These are phyloP conservation scores for Mycena indigotica DNA, from an alignment of 768 basidiomycete species.

Conservation along the genomic window DNA sequence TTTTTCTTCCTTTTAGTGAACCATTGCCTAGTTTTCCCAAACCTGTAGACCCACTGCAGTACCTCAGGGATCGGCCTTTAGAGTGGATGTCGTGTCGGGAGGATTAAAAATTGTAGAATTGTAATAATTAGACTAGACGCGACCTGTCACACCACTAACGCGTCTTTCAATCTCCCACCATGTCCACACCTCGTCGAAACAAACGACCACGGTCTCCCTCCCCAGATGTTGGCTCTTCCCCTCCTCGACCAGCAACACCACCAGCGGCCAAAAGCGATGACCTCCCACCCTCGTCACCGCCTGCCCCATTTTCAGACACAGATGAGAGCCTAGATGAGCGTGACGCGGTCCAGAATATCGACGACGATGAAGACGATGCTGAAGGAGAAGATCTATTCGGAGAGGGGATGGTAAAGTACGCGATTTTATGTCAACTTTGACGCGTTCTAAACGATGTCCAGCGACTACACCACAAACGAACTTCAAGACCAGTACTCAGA, in stretches of 20 bases:
- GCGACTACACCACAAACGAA: slow-evolving; percentile 86
- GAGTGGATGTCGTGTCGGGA: slow-evolving; percentile 16
- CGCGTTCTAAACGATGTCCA: slow-evolving; percentile 30
- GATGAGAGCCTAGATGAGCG: slow-evolving; percentile 78
- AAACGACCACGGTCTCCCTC: slow-evolving; percentile 68
- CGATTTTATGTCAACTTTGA: slow-evolving; percentile 9
- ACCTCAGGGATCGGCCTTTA: slow-evolving; percentile 14
- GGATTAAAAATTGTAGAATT: neutral
- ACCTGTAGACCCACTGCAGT: slow-evolving; percentile 29
- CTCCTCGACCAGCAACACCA: slow-evolving; percentile 43
- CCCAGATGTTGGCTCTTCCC: slow-evolving; percentile 53
- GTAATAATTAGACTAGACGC: neutral
- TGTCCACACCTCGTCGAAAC: slow-evolving; percentile 52
- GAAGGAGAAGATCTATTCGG: slow-evolving; percentile 94
- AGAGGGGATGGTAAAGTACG: slow-evolving; percentile 74
- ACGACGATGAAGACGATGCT: slow-evolving; percentile 70
- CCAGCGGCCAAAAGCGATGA: slow-evolving; percentile 67
- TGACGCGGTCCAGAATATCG: slow-evolving; percentile 63
- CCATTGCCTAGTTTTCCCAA: slow-evolving; percentile 53
- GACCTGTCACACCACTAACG: neutral
- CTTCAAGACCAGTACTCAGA: slow-evolving; percentile 87
- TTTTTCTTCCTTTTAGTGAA: slow-evolving; percentile 41
- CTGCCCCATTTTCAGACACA: slow-evolving; percentile 81
- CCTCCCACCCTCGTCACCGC: slow-evolving; percentile 84
- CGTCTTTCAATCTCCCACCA: slow-evolving; percentile 25